These are phyloP conservation scores for Leccinum subfulvum DNA, from an alignment of 1,284 basidiomycete genomes.

Conservation along the genomic window DNA sequence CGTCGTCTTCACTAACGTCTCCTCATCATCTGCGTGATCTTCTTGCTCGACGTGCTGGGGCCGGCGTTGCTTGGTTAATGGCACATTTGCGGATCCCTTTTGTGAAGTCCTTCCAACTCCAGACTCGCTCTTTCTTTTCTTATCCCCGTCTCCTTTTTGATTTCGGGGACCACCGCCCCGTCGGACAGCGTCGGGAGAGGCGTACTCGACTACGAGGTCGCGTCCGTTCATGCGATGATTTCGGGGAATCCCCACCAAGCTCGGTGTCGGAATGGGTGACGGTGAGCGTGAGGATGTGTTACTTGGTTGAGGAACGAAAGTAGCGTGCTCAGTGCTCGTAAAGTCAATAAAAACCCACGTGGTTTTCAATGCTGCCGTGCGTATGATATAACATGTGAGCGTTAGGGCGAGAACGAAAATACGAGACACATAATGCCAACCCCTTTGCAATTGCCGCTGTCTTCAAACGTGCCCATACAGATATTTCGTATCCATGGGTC, in stretches of 20 bases:
- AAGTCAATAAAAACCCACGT: conserved; percentile 98
- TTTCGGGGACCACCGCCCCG: conserved; percentile 47
- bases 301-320: too few relatives aligned
- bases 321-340: conserved; percentile 74
- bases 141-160: conserved; percentile 20
- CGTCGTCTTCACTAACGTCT: background rate
- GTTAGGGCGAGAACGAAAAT: background rate
- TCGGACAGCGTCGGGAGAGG: conserved; percentile 80
- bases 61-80: conserved; percentile 6
- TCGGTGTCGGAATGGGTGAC: too few relatives aligned
- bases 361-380: background rate
- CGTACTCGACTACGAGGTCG: conserved; percentile 86
- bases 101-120: conserved; percentile 9
- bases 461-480: conserved; percentile 95
- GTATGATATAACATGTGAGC: background rate
- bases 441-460: conserved; percentile 92
- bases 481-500: conserved; percentile 83
- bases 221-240: conserved; percentile 86
- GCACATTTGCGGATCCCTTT: background rate
- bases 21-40: background rate
- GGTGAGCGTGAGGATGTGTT: too few relatives aligned
- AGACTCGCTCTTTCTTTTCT: conserved; percentile 4
- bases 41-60: conserved; percentile 1
- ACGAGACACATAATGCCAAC: conserved; percentile 40
- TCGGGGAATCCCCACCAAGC: conserved; percentile 31